Percentiles rank a stretch among this genome's conserved stretches.
These are phyloP conservation scores for Yarrowia deformans DNA, from an alignment of 805 yeast species.

Conservation along the genomic window DNA sequence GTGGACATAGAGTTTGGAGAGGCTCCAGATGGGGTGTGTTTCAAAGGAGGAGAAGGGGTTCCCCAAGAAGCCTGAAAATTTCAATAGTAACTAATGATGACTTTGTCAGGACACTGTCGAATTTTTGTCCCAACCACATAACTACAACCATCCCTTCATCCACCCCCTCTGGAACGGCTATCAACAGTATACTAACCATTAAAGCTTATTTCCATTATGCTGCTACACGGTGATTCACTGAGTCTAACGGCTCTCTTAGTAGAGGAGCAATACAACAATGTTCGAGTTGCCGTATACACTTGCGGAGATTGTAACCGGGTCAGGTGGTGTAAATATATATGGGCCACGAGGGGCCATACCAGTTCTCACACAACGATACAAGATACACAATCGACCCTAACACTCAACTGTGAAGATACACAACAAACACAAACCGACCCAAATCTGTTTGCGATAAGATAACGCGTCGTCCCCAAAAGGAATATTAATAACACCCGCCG, in stretches of 20 bases:
- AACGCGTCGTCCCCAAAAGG: slow-evolving; percentile 14
- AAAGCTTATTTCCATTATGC: slow-evolving; percentile 17
- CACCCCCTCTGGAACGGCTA: not conserved
- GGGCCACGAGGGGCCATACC: not conserved
- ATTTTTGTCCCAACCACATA: not conserved
- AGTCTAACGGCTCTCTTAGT: slow-evolving; percentile 31
- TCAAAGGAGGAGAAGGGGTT: too few species aligned
- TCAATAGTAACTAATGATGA: too few species aligned
- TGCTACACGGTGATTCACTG: slow-evolving; percentile 30
- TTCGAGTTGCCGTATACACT: slow-evolving; percentile 16
- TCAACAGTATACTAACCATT: not conserved
- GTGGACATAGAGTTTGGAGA: not conserved
- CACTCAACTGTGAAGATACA: not conserved
- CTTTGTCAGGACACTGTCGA: not conserved
- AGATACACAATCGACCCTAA: not conserved
- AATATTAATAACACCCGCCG: slow-evolving; percentile 26
- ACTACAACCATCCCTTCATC: too few species aligned
- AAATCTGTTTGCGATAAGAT: slow-evolving; percentile 16
- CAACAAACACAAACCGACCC: slow-evolving; percentile 17
- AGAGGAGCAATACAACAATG: slow-evolving; percentile 24
- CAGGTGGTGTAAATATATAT: slow-evolving; percentile 22
- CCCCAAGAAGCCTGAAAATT: too few species aligned
- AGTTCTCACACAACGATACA: not conserved
- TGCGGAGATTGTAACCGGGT: slow-evolving; percentile 31
- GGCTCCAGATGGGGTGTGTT: not conserved